Conservation (phyloP, 176 grass and related monocot genomes). For the Phyllostachys edulis region DNA sequence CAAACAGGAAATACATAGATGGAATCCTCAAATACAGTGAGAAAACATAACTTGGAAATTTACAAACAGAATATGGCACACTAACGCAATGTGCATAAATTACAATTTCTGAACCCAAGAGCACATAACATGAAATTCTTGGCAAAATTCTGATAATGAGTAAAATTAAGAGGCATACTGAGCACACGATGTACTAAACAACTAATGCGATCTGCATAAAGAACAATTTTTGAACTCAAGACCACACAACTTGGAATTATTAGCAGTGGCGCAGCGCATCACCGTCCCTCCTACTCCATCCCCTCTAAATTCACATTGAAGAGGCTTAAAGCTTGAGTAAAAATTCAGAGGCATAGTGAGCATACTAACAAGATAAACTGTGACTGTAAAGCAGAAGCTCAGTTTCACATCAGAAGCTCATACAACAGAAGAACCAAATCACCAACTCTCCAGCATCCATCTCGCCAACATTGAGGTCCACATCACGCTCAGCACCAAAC, state of each 20-base stretch:
- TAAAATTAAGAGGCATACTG: not conserved
- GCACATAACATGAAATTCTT: not conserved
- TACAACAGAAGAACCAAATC: not conserved
- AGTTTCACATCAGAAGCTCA: conserved; percentile 4
- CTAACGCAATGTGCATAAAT: not conserved
- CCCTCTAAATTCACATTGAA: not conserved
- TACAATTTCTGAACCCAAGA: not conserved
- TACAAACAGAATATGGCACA: not conserved
- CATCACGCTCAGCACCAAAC: not conserved
- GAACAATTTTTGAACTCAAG: not conserved
- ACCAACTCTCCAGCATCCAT: not conserved
- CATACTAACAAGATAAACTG: not conserved
- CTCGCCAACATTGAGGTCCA: not conserved
- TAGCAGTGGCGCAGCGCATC: not conserved
- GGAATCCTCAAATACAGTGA: not conserved
- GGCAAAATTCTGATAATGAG: not conserved
- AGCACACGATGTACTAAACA: not conserved
- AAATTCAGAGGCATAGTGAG: not conserved
- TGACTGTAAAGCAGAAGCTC: not conserved
- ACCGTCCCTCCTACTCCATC: not conserved
- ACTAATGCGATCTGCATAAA: not conserved
- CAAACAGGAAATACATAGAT: not conserved
- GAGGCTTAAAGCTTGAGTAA: not conserved
- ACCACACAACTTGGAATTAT: not conserved
- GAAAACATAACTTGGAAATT: conserved; percentile 2